A percentile compares a stretch with the other conserved stretches of the same genome.
Evolutionary conservation across 2,329 filamentous ascomycete genomes (phyloP).

Genomic region (Macrophomina phaseolina): DNA sequence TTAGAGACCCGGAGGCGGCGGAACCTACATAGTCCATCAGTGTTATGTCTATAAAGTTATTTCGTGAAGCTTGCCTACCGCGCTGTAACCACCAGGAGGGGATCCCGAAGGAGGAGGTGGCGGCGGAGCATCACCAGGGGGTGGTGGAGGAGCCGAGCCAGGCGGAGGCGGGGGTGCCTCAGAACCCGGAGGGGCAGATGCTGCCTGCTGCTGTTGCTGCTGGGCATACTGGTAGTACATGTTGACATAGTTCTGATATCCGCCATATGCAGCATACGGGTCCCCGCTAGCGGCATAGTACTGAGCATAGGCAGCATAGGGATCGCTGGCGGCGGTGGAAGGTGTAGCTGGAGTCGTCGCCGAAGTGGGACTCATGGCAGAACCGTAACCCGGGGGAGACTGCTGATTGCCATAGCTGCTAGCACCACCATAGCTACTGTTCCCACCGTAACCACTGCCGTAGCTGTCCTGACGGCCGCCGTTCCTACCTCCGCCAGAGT

Average conservation of each 20-base stretch:
- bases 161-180: slow-evolving; percentile 38
- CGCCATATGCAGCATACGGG: slow-evolving; percentile 89
- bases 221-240: slow-evolving; percentile 39
- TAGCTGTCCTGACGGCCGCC: slow-evolving; percentile 51
- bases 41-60: not conserved
- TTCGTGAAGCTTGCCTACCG: slow-evolving; percentile 33
- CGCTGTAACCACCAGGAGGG: slow-evolving; percentile 36
- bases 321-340: slow-evolving; percentile 59
- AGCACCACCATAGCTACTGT: slow-evolving; percentile 34
- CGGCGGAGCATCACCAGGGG: slow-evolving; percentile 42
- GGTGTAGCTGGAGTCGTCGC: slow-evolving; percentile 49
- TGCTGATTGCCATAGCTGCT: slow-evolving; percentile 43
- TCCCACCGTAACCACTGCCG: slow-evolving; percentile 39
- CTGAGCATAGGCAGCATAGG: slow-evolving; percentile 81
- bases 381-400: slow-evolving; percentile 41
- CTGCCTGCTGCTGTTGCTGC: slow-evolving; percentile 35
- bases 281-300: slow-evolving; percentile 74
- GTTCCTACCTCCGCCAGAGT: slow-evolving; percentile 40
- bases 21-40: slow-evolving; percentile 31
- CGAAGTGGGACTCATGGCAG: slow-evolving; percentile 38
- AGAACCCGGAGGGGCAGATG: slow-evolving; percentile 35
- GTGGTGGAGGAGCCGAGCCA: slow-evolving; percentile 33
- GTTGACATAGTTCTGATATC: slow-evolving; percentile 57
- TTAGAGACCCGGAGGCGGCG: slow-evolving; percentile 44
- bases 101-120: slow-evolving; percentile 31